phyloP scores from a whole-genome alignment of 2,329 filamentous ascomycete genomes.

The Aureobasidium sp. region DNA sequence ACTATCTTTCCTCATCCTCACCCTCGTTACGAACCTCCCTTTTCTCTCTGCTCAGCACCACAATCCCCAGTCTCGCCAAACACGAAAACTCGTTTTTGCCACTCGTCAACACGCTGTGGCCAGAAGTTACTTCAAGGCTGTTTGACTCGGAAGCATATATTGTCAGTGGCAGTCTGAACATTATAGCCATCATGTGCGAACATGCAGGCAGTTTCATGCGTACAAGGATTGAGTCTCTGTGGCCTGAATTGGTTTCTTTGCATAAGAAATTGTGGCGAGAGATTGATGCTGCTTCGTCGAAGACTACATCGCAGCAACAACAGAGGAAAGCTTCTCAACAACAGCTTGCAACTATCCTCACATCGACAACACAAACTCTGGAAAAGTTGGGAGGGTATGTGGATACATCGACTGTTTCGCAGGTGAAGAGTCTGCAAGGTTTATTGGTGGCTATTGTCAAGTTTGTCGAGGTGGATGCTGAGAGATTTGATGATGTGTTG shows the following conservation, averaged over 20 bases:
- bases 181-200: conserved; percentile 59
- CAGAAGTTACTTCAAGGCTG: conserved; percentile 61
- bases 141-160: conserved; percentile 62
- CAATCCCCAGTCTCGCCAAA: conserved; percentile 60
- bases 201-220: conserved; percentile 74
- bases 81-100: conserved; percentile 82
- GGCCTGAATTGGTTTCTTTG: conserved; percentile 35
- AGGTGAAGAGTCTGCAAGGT: conserved; percentile 54
- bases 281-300: neutral
- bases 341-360: neutral
- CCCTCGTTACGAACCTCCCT: conserved; percentile 69
- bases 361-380: neutral
- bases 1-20: conserved; percentile 81
- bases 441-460: conserved; percentile 54
- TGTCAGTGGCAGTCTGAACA: conserved; percentile 58
- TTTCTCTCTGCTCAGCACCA: conserved; percentile 64
- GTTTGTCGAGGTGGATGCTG: conserved; percentile 56
- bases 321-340: neutral
- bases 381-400: neutral
- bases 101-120: conserved; percentile 85
- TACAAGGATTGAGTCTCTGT: conserved; percentile 65
- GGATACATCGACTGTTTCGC: conserved; percentile 47
- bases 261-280: conserved; percentile 13
- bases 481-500: conserved; percentile 63
- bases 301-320: neutral